Evolutionary conservation across 1,284 basidiomycete genomes (phyloP).

Genomic region (Naganishia albida): DNA sequence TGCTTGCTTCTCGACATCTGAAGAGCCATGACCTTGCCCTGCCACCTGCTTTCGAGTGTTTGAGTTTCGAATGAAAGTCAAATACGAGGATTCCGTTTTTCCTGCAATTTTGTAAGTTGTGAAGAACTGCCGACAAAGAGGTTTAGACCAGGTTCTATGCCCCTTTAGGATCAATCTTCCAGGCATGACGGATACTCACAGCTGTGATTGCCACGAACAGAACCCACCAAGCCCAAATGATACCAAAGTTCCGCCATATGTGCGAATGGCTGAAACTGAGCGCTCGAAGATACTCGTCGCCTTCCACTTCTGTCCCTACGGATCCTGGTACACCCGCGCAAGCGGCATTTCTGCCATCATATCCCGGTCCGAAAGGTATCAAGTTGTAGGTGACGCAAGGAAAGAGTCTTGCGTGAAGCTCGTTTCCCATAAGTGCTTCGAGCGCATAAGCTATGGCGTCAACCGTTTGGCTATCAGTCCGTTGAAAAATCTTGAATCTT

Average conservation of each 20-base stretch:
- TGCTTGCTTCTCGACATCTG: conserved; percentile 2
- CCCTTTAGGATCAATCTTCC: conserved; percentile 46
- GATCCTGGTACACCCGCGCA: conserved; percentile 51
- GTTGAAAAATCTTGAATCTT: too few relatives aligned
- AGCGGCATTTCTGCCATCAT: conserved; percentile 45
- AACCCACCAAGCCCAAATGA: conserved; percentile 18
- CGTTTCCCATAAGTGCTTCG: conserved; percentile 57
- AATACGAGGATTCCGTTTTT: conserved; percentile 2
- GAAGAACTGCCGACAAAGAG: conserved; percentile 47
- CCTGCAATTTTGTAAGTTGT: conserved; percentile 7
- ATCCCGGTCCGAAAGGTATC: conserved; percentile 43
- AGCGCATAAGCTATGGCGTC: conserved; percentile 40
- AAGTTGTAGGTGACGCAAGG: conserved; percentile 45
- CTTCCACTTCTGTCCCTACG: conserved; percentile 52
- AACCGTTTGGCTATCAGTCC: not conserved
- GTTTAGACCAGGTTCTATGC: conserved; percentile 39
- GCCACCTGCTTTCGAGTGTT: not conserved
- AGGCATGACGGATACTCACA: conserved; percentile 53
- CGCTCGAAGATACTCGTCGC: conserved; percentile 62
- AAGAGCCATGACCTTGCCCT: not conserved
- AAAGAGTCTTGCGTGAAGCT: conserved; percentile 52
- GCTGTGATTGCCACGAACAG: conserved; percentile 64
- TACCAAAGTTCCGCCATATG: conserved; percentile 43
- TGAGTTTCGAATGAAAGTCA: conserved; percentile 1
- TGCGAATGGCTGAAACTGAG: conserved; percentile 65